Evolutionary conservation across 2,329 filamentous ascomycete genomes (phyloP).

Genomic region (Talaromyces sp.): DNA sequence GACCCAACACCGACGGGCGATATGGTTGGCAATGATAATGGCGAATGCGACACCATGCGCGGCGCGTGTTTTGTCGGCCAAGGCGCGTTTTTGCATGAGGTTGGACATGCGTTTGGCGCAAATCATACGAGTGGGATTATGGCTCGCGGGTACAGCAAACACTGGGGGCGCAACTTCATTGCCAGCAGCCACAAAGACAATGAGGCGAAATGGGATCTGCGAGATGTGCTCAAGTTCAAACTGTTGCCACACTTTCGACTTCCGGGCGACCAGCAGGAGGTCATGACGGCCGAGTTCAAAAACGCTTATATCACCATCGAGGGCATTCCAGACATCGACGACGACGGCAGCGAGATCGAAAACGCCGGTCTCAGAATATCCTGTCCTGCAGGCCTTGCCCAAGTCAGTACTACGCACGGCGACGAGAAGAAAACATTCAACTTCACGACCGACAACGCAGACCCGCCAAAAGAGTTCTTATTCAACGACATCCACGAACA

Average conservation of each 20-base stretch:
- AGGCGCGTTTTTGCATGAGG: conserved; percentile 32
- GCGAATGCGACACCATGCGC: conserved; percentile 40
- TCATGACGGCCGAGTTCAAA: conserved; percentile 14
- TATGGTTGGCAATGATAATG: conserved; percentile 38
- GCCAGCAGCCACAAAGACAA: conserved; percentile 21
- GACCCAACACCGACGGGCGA: conserved; percentile 34
- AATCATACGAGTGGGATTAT: conserved; percentile 27
- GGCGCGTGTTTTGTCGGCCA: conserved; percentile 42
- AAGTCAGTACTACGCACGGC: conserved; percentile 1
- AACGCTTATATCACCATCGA: background rate
- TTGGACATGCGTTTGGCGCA: conserved; percentile 34
- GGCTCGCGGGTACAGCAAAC: conserved; percentile 36
- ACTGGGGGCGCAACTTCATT: conserved; percentile 43
- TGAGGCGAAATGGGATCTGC: conserved; percentile 26
- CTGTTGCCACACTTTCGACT: conserved; percentile 19
- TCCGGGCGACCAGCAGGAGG: conserved; percentile 18
- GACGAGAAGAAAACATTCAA: conserved; percentile 14
- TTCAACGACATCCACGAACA: background rate
- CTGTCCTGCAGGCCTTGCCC: background rate
- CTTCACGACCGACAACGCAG: background rate
- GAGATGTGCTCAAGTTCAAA: conserved; percentile 21
- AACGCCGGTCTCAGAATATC: background rate
- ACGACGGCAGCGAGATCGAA: background rate
- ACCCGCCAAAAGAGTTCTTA: background rate
- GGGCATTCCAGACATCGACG: background rate